phyloP scores from a whole-genome alignment of 2,329 filamentous ascomycete genomes.

The Ramularia endophylla region DNA sequence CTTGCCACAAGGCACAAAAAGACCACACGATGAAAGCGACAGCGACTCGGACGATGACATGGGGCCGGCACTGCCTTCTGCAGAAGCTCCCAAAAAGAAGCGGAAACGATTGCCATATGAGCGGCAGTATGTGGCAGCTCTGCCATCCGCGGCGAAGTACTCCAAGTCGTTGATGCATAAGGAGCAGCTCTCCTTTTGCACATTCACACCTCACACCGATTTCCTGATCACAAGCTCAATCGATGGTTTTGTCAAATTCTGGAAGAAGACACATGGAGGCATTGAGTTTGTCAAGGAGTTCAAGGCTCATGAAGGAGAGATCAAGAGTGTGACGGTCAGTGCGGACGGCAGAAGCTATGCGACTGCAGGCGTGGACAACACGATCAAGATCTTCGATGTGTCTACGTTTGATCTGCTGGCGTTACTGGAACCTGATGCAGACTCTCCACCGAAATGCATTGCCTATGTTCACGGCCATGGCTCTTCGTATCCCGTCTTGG shows the following conservation, averaged over 20 bases:
- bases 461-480: constrained; percentile 91
- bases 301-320: constrained; percentile 79
- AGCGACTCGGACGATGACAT: constrained; percentile 70
- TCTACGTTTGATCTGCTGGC: constrained; percentile 67
- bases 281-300: constrained; percentile 99
- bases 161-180: constrained; percentile 98
- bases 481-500: constrained; percentile 79
- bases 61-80: constrained; percentile 81
- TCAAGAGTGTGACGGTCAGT: constrained; percentile 77
- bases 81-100: constrained; percentile 74
- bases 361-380: constrained; percentile 72
- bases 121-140: constrained; percentile 85
- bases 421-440: constrained; percentile 70
- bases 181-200: constrained; percentile 83
- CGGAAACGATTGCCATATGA: constrained; percentile 86
- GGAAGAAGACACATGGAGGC: constrained; percentile 83
- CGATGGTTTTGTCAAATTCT: constrained; percentile 98
- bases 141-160: constrained; percentile 76
- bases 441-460: constrained; percentile 60
- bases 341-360: constrained; percentile 90
- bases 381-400: constrained; percentile 70
- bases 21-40: constrained; percentile 47
- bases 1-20: constrained; percentile 24
- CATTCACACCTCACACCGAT: constrained; percentile 83
- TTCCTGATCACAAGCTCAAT: constrained; percentile 91